Evolutionary conservation across 2,329 filamentous ascomycete species (phyloP).

Genomic region (Calonectria hongkongensis): DNA sequence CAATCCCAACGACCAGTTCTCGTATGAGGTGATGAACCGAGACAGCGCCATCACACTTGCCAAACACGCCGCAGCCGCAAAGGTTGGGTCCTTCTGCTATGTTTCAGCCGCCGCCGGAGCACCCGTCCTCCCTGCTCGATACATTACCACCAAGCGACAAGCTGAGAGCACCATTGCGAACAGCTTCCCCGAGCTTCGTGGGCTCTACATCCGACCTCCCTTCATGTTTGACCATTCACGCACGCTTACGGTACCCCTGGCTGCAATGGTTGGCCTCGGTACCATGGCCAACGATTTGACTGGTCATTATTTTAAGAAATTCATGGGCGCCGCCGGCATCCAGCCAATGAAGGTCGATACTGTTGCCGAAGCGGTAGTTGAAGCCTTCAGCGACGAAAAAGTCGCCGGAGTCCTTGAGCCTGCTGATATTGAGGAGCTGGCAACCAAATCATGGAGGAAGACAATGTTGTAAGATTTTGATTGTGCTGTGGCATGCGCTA

Average conservation of each 20-base stretch:
- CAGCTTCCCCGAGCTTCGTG: slow-evolving; percentile 84
- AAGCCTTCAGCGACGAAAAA: slow-evolving; percentile 85
- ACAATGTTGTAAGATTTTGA: slow-evolving; percentile 81
- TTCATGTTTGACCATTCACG: slow-evolving; percentile 93
- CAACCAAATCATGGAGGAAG: slow-evolving; percentile 89
- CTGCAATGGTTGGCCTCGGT: slow-evolving; percentile 83
- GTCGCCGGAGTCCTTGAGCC: slow-evolving; percentile 86
- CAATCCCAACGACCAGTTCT: slow-evolving; percentile 84
- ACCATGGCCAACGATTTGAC: slow-evolving; percentile 85
- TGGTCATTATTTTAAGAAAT: slow-evolving; percentile 82
- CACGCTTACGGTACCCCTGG: slow-evolving; percentile 88
- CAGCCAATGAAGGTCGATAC: slow-evolving; percentile 92
- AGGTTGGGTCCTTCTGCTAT: slow-evolving; percentile 85
- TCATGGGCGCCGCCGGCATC: slow-evolving; percentile 88
- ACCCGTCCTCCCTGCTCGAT: slow-evolving; percentile 87
- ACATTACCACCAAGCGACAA: slow-evolving; percentile 93
- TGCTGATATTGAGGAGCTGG: slow-evolving; percentile 86
- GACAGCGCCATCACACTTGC: slow-evolving; percentile 91
- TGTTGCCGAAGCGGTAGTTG: slow-evolving; percentile 92
- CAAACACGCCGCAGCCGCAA: slow-evolving; percentile 80
- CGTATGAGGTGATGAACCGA: slow-evolving; percentile 98
- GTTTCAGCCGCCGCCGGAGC: slow-evolving; percentile 92
- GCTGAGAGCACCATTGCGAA: slow-evolving; percentile 86
- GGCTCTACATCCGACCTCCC: slow-evolving; percentile 87
- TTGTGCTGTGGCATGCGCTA: slow-evolving; percentile 50